These are phyloP conservation scores for Neoarthrinium moseri DNA, from an alignment of 2,329 filamentous ascomycete species.

Conservation along the genomic window DNA sequence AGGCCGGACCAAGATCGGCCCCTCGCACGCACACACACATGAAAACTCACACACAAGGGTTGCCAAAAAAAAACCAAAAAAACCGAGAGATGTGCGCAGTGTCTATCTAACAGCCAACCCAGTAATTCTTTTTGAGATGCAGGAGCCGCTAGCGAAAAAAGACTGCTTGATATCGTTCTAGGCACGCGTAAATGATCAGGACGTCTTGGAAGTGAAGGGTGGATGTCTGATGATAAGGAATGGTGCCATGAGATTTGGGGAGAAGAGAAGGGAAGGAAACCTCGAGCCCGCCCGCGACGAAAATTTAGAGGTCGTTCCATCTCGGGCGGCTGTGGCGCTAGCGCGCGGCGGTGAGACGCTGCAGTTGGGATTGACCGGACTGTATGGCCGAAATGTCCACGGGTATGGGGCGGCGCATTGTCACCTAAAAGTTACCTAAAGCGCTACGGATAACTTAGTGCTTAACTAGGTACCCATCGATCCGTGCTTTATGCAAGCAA, in stretches of 20 bases:
- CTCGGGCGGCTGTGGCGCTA: constrained; percentile 1
- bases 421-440: too few relatives aligned
- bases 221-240: constrained; percentile 88
- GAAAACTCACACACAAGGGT: neutral
- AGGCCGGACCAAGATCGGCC: too few relatives aligned
- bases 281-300: constrained; percentile 24
- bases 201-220: constrained; percentile 67
- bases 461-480: too few relatives aligned
- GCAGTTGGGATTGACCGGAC: too few relatives aligned
- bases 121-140: constrained; percentile 59
- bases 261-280: constrained; percentile 29
- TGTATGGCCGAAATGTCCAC: too few relatives aligned
- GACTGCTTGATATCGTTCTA: constrained; percentile 74
- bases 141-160: constrained; percentile 98
- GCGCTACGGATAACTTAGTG: too few relatives aligned
- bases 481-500: too few relatives aligned
- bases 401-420: too few relatives aligned
- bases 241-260: constrained; percentile 59
- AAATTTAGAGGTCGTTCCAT: constrained; percentile 1
- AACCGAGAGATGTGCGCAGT: constrained; percentile 69
- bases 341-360: too few relatives aligned
- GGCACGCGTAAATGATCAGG: constrained; percentile 92
- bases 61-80: constrained; percentile 9
- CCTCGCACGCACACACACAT: neutral
- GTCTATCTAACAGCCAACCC: constrained; percentile 97